These are phyloP conservation scores for Mycena filopes DNA, from an alignment of 768 basidiomycete genomes.

Conservation along the genomic window DNA sequence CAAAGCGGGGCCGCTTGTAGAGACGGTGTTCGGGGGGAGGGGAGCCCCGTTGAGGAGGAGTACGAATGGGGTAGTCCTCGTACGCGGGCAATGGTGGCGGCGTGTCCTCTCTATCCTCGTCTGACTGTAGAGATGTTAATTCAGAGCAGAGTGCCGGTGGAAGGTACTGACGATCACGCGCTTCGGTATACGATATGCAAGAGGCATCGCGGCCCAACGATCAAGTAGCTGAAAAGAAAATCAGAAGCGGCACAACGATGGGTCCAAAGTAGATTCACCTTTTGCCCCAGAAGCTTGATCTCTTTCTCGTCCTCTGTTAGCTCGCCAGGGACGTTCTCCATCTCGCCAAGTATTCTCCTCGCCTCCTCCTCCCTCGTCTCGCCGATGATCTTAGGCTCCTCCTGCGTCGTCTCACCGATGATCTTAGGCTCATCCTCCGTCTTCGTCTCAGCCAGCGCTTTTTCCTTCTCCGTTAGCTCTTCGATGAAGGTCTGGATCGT, in stretches of 20 bases:
- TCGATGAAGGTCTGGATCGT: constrained; percentile 64
- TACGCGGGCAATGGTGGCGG: neutral
- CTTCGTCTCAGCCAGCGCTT: too few species aligned
- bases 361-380: too few species aligned
- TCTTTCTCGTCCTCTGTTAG: constrained; percentile 51
- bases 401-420: too few species aligned
- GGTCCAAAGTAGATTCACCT: constrained; percentile 52
- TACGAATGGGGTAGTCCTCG: neutral
- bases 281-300: constrained; percentile 67
- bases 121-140: constrained; percentile 16
- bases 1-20: constrained; percentile 4
- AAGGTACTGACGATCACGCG: constrained; percentile 43
- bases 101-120: constrained; percentile 28
- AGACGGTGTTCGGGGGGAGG: constrained; percentile 11
- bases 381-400: too few species aligned
- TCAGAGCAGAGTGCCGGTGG: neutral
- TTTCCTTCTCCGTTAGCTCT: too few species aligned
- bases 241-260: neutral
- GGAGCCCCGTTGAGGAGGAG: neutral
- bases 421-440: too few species aligned
- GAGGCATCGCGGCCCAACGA: constrained; percentile 81
- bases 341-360: too few species aligned
- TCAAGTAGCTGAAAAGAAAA: constrained; percentile 68
- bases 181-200: constrained; percentile 91
- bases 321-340: too few species aligned